Evolutionary conservation across 176 grass and related monocot species (phyloP).

Genomic region (Sorghum bicolor): DNA sequence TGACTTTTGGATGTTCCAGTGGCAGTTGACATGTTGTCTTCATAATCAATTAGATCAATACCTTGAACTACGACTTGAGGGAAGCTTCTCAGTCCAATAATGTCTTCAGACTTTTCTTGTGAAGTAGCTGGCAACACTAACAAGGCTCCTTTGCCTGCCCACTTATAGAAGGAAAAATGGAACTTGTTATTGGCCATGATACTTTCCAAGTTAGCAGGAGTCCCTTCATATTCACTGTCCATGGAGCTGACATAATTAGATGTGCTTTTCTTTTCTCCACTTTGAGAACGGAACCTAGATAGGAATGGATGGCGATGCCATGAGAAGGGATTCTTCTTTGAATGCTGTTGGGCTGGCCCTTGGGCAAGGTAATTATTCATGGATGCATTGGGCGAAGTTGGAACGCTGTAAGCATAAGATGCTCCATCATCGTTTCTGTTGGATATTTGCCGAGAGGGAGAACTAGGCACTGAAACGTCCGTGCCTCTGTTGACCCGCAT

Average conservation of each 20-base stretch:
- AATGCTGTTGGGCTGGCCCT: constrained; percentile 27
- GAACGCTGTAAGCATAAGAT: constrained; percentile 53
- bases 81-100: constrained; percentile 41
- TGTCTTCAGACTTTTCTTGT: constrained; percentile 42
- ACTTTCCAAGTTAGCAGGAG: constrained; percentile 48
- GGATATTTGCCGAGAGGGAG: constrained; percentile 28
- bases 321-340: constrained; percentile 44
- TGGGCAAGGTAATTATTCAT: constrained; percentile 28
- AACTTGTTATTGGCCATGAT: constrained; percentile 49
- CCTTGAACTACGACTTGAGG: constrained; percentile 82
- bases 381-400: constrained; percentile 59
- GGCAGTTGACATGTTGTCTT: constrained; percentile 58
- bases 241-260: constrained; percentile 36
- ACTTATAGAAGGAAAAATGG: constrained; percentile 91
- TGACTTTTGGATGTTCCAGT: constrained; percentile 52
- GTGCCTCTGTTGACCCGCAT: constrained; percentile 47
- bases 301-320: constrained; percentile 52
- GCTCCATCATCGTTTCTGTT: constrained; percentile 49
- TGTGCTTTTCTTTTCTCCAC: constrained; percentile 33
- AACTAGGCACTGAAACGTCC: constrained; percentile 40
- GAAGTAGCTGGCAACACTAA: constrained; percentile 52
- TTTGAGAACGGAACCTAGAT: constrained; percentile 56
- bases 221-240: constrained; percentile 49
- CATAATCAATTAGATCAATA: constrained; percentile 60
- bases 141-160: constrained; percentile 75